Percentiles rank a stretch among this genome's conserved stretches.
phyloP scores from a whole-genome alignment of 805 yeast species.

The Scheffersomyces ergatensis region DNA sequence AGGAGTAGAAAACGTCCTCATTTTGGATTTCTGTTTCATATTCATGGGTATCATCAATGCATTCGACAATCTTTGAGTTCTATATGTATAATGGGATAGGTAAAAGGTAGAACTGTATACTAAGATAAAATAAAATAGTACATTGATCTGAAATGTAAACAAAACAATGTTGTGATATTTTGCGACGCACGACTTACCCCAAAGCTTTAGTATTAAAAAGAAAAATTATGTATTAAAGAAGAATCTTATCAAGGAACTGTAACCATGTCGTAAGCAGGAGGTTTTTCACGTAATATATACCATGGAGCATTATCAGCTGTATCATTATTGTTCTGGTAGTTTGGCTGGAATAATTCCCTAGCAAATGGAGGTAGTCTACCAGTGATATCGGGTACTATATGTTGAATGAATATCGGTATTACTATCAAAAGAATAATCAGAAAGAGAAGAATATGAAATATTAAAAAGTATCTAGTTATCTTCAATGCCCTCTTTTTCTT shows the following conservation, averaged over 20 bases:
- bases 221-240: too few relatives aligned
- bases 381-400: conserved; percentile 7
- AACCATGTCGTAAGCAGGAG: conserved; percentile 11
- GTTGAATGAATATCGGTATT: conserved; percentile 42
- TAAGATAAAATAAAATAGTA: too few relatives aligned
- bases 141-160: conserved; percentile 1
- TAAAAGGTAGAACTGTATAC: too few relatives aligned
- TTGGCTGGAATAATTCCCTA: conserved; percentile 51
- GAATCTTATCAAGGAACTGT: conserved; percentile 7
- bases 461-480: conserved; percentile 43
- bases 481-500: conserved; percentile 18
- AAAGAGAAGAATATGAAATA: conserved; percentile 43
- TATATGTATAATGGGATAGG: too few relatives aligned
- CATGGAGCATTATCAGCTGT: conserved; percentile 58
- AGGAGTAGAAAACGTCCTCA: conserved; percentile 6
- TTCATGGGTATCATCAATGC: too few relatives aligned
- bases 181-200: neutral
- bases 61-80: too few relatives aligned
- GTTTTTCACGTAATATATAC: conserved; percentile 36
- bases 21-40: neutral
- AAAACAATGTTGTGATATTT: conserved; percentile 1
- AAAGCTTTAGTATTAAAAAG: too few relatives aligned
- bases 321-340: conserved; percentile 59
- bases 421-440: conserved; percentile 41
- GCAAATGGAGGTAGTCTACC: conserved; percentile 11